phyloP scores from a whole-genome alignment of 352 stramenopile genomes.

The Lagenidium giganteum region DNA sequence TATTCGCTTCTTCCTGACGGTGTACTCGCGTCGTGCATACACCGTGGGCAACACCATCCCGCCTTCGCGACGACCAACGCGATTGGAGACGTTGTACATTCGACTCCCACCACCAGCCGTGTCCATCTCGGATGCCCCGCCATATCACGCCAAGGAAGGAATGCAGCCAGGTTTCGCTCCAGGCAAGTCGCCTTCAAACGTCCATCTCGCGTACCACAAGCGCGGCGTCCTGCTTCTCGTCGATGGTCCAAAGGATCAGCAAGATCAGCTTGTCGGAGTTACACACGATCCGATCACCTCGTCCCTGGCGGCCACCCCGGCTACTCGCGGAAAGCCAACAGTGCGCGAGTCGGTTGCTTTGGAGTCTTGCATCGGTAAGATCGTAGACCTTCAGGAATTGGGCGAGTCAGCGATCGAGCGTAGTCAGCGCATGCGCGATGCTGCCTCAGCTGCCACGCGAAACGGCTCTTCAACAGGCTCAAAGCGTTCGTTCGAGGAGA shows the following conservation, averaged over 20 bases:
- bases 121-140: constrained; percentile 58
- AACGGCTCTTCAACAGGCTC: constrained; percentile 16
- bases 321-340: constrained; percentile 51
- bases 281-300: constrained; percentile 73
- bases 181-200: constrained; percentile 70
- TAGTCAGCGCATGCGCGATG: constrained; percentile 5
- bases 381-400: constrained; percentile 77
- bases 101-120: constrained; percentile 71
- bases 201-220: constrained; percentile 75
- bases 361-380: constrained; percentile 77
- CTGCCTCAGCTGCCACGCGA: neutral
- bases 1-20: constrained; percentile 93
- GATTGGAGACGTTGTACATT: constrained; percentile 78
- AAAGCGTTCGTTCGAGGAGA: constrained; percentile 80
- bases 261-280: constrained; percentile 75
- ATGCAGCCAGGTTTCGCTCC: constrained; percentile 80
- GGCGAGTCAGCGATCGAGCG: constrained; percentile 15
- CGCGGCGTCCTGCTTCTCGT: constrained; percentile 77
- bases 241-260: constrained; percentile 69
- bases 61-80: constrained; percentile 48
- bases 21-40: constrained; percentile 65
- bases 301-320: constrained; percentile 40
- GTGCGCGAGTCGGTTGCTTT: constrained; percentile 74
- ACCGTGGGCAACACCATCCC: constrained; percentile 30
- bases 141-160: constrained; percentile 83